Evolutionary conservation across 2,329 filamentous ascomycete genomes (phyloP).

Genomic region (Hypoxylon rubiginosum): DNA sequence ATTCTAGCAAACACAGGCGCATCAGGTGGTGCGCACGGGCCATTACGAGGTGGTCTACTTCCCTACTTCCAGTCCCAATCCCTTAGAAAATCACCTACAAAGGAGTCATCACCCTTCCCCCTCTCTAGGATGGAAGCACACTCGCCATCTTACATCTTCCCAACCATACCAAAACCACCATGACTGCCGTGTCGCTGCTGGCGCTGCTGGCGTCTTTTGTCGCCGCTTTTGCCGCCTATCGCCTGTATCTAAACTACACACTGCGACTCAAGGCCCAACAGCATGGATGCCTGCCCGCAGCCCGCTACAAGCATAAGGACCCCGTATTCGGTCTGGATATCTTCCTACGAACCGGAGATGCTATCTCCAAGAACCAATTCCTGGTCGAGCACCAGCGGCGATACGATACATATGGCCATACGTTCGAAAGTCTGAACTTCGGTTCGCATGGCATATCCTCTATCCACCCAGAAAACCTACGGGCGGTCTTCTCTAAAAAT

Average conservation of each 20-base stretch:
- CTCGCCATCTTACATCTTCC: not conserved
- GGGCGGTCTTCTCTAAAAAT: constrained; percentile 44
- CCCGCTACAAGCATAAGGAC: constrained; percentile 43
- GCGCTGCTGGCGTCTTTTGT: constrained; percentile 37
- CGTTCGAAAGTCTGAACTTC: constrained; percentile 42
- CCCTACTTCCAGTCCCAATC: too few species aligned
- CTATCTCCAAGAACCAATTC: constrained; percentile 43
- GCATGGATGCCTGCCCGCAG: constrained; percentile 41
- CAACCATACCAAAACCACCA: constrained; percentile 35
- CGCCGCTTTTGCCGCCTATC: constrained; percentile 40
- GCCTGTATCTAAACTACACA: constrained; percentile 39
- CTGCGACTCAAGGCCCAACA: constrained; percentile 39
- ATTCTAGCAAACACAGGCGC: too few species aligned
- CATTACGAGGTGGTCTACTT: too few species aligned
- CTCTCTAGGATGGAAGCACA: too few species aligned
- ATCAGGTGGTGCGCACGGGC: too few species aligned
- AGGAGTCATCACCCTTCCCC: too few species aligned
- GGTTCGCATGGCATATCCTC: constrained; percentile 40
- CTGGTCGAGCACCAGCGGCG: constrained; percentile 44
- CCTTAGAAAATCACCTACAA: too few species aligned
- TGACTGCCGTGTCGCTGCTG: constrained; percentile 38
- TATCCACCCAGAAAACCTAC: constrained; percentile 42
- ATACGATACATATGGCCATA: constrained; percentile 44
- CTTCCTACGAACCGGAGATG: constrained; percentile 42
- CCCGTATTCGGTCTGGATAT: constrained; percentile 43